Evolutionary conservation across 1,284 basidiomycete species (phyloP).

Genomic region (Cryptococcus sp.): DNA sequence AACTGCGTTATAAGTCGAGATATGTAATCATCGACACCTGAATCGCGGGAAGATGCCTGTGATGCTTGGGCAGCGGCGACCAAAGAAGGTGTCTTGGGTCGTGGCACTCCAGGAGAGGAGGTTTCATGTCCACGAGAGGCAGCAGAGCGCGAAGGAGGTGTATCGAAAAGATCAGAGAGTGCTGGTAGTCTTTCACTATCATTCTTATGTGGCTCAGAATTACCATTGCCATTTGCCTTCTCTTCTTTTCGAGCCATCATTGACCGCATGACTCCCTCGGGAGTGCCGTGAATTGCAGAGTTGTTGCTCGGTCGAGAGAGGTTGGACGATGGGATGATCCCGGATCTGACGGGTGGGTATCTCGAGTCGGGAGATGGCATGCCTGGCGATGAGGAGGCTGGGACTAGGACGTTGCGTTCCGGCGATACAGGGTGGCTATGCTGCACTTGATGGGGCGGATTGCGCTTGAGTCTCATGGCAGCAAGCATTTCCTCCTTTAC

Average conservation of each 20-base stretch:
- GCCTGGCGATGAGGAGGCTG: conserved; percentile 23
- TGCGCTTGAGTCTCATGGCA: no score
- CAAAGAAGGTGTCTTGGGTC: conserved; percentile 8
- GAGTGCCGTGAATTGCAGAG: background rate
- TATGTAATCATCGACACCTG: conserved; percentile 11
- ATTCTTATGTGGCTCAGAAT: no score
- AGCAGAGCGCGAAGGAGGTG: conserved; percentile 4
- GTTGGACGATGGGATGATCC: conserved; percentile 11
- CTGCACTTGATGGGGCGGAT: no score
- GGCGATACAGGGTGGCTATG: conserved; percentile 12
- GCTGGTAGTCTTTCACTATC: background rate
- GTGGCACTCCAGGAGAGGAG: conserved; percentile 7
- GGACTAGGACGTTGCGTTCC: conserved; percentile 24
- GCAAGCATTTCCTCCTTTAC: no score
- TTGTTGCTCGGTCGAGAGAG: background rate
- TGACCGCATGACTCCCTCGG: background rate
- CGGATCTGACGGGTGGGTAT: background rate
- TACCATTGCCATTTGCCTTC: background rate
- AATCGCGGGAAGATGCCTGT: conserved; percentile 6
- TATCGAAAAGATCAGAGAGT: background rate
- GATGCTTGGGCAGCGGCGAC: conserved; percentile 11
- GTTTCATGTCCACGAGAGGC: no score
- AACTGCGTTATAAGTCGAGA: conserved; percentile 18
- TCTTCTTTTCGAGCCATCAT: background rate
- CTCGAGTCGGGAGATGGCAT: conserved; percentile 7